Evolutionary conservation across 768 basidiomycete genomes (phyloP), one percentile per base, ranked within the genome.

Genomic region (Amanita inopinata): DNA sequence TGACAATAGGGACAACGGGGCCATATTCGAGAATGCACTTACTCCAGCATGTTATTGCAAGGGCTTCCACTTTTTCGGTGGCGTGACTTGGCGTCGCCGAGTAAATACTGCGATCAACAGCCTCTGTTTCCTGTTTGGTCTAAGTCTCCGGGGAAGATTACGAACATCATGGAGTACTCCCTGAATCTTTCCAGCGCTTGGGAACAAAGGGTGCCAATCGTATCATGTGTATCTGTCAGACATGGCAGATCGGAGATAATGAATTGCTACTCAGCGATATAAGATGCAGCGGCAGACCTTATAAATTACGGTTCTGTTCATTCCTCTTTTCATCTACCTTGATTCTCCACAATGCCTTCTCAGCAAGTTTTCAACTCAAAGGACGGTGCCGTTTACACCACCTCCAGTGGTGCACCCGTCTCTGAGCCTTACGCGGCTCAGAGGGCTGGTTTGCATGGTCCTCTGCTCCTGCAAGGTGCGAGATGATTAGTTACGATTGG

Each of bases 381-480:
- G 49, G 78, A 81, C 62, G 65, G 67, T 48, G 75, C 78, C 14
- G 53, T 71, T 44, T 93, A 91, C 73, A 92, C 88, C 53, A 86
- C 87, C 41, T 89, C 86, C 40, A 88, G 76, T 53, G 91, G 91
- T 53, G 81, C 78, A 5, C 78, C 87, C 38, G 80, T 80, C 39
- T 62, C 63, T 39, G 71, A 84, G 58, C 89, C 88, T 0, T 91
- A 91, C 57, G 76, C 77, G 25, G 74, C 78, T 53, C 83, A 91
- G 62, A 76, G 86, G 33, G 68, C 83, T 22, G 87, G 91, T 32
- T 46, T 60, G 27, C 61, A 71, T 32, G 92, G 92, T 0, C 89
- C 91, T n/a, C 78, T 94, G 22, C 72, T 94, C 19, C 70, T 96
- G 32, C 90, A 94, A 64, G 90, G 85, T 83, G 43, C 18, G 68